A percentile compares a stretch with the other conserved stretches of the same genome.
phyloP scores from a whole-genome alignment of 2,329 filamentous ascomycete genomes.

The Curvularia sp. region DNA sequence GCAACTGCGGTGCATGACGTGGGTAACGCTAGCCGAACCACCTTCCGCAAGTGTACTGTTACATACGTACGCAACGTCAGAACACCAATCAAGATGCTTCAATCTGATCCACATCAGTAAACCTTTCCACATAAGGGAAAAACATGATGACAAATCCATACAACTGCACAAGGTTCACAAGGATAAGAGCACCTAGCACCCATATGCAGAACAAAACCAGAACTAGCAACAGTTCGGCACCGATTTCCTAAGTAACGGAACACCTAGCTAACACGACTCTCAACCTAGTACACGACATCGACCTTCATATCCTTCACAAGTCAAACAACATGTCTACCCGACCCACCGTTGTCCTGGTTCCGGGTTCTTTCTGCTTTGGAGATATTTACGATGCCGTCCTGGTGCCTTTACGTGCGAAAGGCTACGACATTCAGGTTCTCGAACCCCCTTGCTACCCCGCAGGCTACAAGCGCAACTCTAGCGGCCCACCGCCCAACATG shows the following conservation, averaged over 20 bases:
- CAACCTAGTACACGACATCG: background rate
- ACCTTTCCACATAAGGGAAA: background rate
- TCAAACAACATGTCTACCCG: constrained; percentile 17
- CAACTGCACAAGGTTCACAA: background rate
- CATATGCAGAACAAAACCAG: background rate
- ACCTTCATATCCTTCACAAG: background rate
- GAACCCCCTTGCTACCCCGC: constrained; percentile 24
- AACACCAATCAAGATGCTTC: background rate
- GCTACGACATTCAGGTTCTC: constrained; percentile 26
- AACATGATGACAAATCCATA: background rate
- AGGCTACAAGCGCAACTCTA: constrained; percentile 13
- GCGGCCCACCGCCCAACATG: constrained; percentile 21
- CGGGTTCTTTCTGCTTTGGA: constrained; percentile 34
- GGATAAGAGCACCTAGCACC: background rate
- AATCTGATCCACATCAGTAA: background rate
- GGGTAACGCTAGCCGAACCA: background rate
- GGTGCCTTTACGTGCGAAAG: constrained; percentile 17
- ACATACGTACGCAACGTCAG: background rate
- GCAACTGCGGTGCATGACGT: background rate
- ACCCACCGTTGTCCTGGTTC: constrained; percentile 33
- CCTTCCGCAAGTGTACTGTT: background rate
- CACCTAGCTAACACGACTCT: background rate
- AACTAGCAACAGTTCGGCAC: background rate
- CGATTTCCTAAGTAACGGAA: background rate
- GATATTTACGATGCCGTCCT: constrained; percentile 27